Base-by-base conservation (phyloP, 495 filamentous ascomycete genomes). In the Aspergillus incahuasiensis region DNA sequence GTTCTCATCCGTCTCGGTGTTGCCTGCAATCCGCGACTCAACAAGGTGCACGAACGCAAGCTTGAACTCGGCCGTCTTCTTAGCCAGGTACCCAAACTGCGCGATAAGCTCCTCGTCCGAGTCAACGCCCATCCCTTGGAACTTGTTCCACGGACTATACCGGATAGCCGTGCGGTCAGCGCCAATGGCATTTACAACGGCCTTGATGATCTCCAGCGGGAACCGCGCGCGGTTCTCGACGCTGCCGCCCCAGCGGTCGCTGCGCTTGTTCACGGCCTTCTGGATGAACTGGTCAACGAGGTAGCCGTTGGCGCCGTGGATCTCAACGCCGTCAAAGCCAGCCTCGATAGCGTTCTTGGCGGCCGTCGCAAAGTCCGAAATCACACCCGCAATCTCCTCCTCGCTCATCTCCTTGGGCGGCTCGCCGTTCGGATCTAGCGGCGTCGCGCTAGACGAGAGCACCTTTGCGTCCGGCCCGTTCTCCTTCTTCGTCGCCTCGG, bases 271-370 rank as follows among this genome's bases (percentile, higher is more conserved):
- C 52, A 60, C 67, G 18, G 59, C 71, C 56, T 83, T 81, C 63
- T 87, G 85, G 2, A 74, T 68, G 68, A 91, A 91, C 69, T 91
- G 87, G 61, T 91, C 85, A 43, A 89, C 69, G 30, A 91, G 70
- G 62, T 88, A 90, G 13, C 87, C 88, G 60, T 91, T 90, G 12
- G 85, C 85, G 21, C 76, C 82, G 66, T 90, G 86, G 49, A 89
- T 72, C 73, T 91, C 87, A 3, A 91, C 85, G 15, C 84, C 86
- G 62, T 90, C 87, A 57, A 90, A 91, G 2, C 87, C 87, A 8
- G 86, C 87, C 25, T 65, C 70, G 3, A 89, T 74, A 1, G 86
- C 85, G 50, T 82, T 84, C 62, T 74, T 69, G 0, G 86, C 83
- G n/a, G 85, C 86, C 13, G 35, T 9, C 3, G 74, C 82, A 56